Evolutionary conservation across 2,329 filamentous ascomycete species (phyloP), one percentile per base, ranked within the genome.

Genomic region (Bipolaris zeicola): DNA sequence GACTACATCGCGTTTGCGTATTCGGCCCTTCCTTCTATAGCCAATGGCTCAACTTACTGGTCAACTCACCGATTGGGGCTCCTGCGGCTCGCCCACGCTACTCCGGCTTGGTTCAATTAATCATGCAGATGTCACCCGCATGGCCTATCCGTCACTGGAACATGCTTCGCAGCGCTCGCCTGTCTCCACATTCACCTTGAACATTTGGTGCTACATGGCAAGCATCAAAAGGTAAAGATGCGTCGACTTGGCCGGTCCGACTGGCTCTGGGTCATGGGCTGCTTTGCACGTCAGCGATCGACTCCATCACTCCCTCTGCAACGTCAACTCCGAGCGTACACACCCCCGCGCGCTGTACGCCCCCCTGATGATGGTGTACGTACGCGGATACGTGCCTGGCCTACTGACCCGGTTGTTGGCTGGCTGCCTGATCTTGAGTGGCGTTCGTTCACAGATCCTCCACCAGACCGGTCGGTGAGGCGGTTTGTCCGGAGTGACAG

Each of bases 121-220:
- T 70, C 70, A 61, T 75, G 73, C 73, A 75, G 69, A 67, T 67
- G 71, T 71, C 72, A 76, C 73, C 69, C 69, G 73, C 73, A 75
- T 73, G 55, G 51, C 55, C 52, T 62, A 54, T 61, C 60, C 64
- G 58, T 72, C 69, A 74, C 70, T 72, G 67, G 70, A 54, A 64
- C 66, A 62, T 64, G 66, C 67, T 67, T 68, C 60, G 57, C 62
- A 67, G 64, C 56, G 55, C 41, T 66, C 57, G 60, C 51, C 60
- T 57, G 58, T 61, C 62, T 57, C 66, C 67, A 60, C 63, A 62
- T 62, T 51, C 47, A 59, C 61, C 43, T 57, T 54, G 55, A 58
- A 56, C 63, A 43, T 56, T 48, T 28, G 33, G 61, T 54, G 71
- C 75, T 71, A 70, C 73, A 73, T 70, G 65, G 52, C 61, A 68